Evolutionary conservation across 306 rosid species (phyloP), one percentile per base, ranked within the genome.

Genomic region (Inga leiocalycina): DNA sequence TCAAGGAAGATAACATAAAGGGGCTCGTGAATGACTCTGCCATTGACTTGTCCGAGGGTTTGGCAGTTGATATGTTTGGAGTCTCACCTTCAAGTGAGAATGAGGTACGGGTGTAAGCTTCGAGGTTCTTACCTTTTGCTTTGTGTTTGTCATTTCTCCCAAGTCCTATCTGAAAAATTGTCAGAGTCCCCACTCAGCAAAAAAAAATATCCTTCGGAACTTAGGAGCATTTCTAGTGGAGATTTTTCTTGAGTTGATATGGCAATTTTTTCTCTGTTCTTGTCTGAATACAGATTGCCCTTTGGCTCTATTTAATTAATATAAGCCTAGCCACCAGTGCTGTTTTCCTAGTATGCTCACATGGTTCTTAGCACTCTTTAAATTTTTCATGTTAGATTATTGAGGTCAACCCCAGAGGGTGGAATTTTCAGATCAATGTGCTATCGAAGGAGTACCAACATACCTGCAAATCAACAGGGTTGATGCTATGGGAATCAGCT

Each of bases 401-500:
- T 16, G 90, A 89, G 73, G 80, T 95, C 87, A 87, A 89, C 80
- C 77, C 87, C 66, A 75, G 92, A 79, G 91, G 85, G 80, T 86
- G 83, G 89, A 87, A 75, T 80, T 93, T 89, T 89, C 92, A 88
- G 91, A 92, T 93, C 48, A 73, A 79, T 79, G 89, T 89, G 74
- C 90, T 95, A 43, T 89, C 97, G 13, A 90, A 84, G 82, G 98
- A 89, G 91, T 80, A 91, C 84, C 98, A 95, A 69, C 98, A 93
- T 78, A 93, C 92, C 68, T 93, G 98, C 93, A 95, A 88, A 86
- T 93, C 97, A 48, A 93, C 98, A 5, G 98, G 98, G 59, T 85
- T 94, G 80, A 96, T 94, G 94, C 87, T 96, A 30, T 96, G 99
- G 98, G 99, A 96, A 89, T 93, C 98, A 0, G 97, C 98, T 79